Evolutionary conservation across 345 rosid species (phyloP).

Genomic region (Psidium guajava): DNA sequence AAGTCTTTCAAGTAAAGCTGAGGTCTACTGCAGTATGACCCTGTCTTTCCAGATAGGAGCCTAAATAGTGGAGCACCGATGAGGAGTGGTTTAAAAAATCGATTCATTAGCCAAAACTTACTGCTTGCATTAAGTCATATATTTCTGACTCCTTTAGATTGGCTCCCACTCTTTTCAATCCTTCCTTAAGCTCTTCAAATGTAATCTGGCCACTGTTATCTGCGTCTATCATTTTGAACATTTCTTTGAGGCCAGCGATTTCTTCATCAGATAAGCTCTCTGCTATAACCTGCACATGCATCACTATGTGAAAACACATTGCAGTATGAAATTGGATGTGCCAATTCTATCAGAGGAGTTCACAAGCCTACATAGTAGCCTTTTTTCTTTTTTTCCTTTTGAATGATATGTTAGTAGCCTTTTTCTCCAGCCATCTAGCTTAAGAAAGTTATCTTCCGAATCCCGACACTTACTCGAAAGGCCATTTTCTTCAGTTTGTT

Average conservation of each 20-base stretch:
- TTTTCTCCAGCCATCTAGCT: background rate
- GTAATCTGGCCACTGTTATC: slow-evolving; percentile 37
- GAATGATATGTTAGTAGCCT: background rate
- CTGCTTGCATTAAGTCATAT: slow-evolving; percentile 31
- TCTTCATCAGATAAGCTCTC: slow-evolving; percentile 40
- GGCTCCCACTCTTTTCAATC: slow-evolving; percentile 30
- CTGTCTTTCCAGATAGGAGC: background rate
- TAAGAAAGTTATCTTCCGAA: background rate
- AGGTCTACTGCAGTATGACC: background rate
- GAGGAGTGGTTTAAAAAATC: background rate
- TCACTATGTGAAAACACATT: background rate
- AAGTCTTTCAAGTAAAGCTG: background rate
- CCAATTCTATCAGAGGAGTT: background rate
- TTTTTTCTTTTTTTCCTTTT: background rate
- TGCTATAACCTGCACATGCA: slow-evolving; percentile 24
- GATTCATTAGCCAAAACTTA: slow-evolving; percentile 3
- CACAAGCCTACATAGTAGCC: background rate
- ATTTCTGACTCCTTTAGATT: slow-evolving; percentile 31
- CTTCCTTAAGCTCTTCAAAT: slow-evolving; percentile 33
- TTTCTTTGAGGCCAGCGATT: slow-evolving; percentile 38
- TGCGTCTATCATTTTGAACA: slow-evolving; percentile 40
- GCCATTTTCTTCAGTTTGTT: slow-evolving; percentile 39
- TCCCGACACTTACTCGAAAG: slow-evolving; percentile 12
- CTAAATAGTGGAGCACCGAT: background rate
- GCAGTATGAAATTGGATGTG: background rate